Percentiles rank a stretch among this genome's conserved stretches.
Conservation (phyloP, 352 stramenopile genomes). For the Phytophthora syringae region DNA sequence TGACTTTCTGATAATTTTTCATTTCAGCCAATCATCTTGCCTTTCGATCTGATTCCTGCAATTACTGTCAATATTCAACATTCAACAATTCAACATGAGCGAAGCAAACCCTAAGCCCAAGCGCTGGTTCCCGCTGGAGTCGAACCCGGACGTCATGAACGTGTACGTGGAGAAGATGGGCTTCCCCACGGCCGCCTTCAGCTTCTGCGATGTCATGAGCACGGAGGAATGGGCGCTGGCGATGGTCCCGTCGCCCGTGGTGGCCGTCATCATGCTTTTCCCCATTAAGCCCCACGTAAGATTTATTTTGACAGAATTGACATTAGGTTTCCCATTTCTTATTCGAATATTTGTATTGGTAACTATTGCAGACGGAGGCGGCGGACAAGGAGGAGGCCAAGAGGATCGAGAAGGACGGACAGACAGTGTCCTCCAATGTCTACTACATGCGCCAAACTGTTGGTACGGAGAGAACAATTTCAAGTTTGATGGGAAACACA, state of each 20-base stretch:
- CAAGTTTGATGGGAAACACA: slow-evolving; percentile 3
- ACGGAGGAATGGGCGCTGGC: slow-evolving; percentile 97
- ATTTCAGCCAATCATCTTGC: too few species aligned
- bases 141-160: slow-evolving; percentile 96
- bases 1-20: background rate
- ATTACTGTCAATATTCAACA: too few species aligned
- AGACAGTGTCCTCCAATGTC: slow-evolving; percentile 77
- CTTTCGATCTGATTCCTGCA: too few species aligned
- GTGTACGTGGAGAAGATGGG: slow-evolving; percentile 95
- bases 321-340: background rate
- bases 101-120: slow-evolving; percentile 51
- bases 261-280: slow-evolving; percentile 96
- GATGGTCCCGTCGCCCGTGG: slow-evolving; percentile 95
- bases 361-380: slow-evolving; percentile 66
- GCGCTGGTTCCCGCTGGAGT: slow-evolving; percentile 93
- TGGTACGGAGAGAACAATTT: slow-evolving; percentile 36
- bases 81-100: slow-evolving; percentile 39
- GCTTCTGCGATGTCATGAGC: slow-evolving; percentile 95
- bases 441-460: slow-evolving; percentile 97
- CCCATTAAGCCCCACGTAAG: slow-evolving; percentile 92
- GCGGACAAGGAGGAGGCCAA: slow-evolving; percentile 74
- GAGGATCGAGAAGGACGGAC: slow-evolving; percentile 73
- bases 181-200: slow-evolving; percentile 85
- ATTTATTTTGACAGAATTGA: slow-evolving; percentile 15
- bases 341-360: slow-evolving; percentile 6